phyloP scores from a whole-genome alignment of 2,329 filamentous ascomycete genomes.

The Talaromyces sp. region DNA sequence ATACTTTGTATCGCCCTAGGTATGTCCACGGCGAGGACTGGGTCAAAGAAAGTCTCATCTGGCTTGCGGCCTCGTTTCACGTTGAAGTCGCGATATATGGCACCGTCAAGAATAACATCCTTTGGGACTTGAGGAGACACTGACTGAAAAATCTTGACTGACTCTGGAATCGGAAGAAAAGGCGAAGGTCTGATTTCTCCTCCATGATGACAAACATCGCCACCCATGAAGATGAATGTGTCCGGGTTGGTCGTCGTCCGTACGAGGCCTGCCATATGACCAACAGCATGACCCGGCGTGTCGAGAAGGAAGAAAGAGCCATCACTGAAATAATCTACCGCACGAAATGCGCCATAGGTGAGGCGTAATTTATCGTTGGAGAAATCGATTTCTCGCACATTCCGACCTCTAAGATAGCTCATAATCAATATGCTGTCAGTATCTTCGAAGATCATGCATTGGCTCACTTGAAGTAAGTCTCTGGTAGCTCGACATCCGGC shows the following conservation, averaged over 20 bases:
- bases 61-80: background rate
- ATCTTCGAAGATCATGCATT: too few species aligned
- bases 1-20: conserved; percentile 7
- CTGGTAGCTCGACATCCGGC: conserved; percentile 36
- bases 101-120: background rate
- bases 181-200: conserved; percentile 46
- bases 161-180: conserved; percentile 37
- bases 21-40: conserved; percentile 7
- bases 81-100: conserved; percentile 3
- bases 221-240: conserved; percentile 50
- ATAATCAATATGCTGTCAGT: background rate
- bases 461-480: conserved; percentile 41
- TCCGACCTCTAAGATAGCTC: background rate
- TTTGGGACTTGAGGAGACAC: background rate
- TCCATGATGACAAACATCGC: conserved; percentile 47
- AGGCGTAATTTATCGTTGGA: conserved; percentile 29
- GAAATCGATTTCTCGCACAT: conserved; percentile 9
- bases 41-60: conserved; percentile 12
- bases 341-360: conserved; percentile 25
- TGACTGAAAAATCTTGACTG: background rate
- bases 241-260: conserved; percentile 22
- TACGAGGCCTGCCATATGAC: conserved; percentile 28
- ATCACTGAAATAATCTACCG: conserved; percentile 30
- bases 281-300: conserved; percentile 26
- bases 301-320: conserved; percentile 31